These are phyloP conservation scores for Melanopsichium pennsylvanicum DNA, from an alignment of 1,284 basidiomycete genomes.

Conservation along the genomic window DNA sequence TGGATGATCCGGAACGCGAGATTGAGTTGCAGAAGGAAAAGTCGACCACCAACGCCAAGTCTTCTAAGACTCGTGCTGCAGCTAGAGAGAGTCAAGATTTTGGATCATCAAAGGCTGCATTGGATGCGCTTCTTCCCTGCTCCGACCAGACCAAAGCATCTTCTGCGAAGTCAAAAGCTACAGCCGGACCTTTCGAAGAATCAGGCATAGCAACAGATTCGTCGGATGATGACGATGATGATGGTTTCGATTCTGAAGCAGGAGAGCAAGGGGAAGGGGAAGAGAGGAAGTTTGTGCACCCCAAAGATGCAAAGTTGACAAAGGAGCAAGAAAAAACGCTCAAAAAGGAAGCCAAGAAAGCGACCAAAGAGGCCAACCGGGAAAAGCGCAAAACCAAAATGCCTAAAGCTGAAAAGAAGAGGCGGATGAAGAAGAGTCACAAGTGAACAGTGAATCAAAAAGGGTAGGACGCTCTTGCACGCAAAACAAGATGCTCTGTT, in stretches of 20 bases:
- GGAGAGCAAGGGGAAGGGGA: conserved; percentile 6
- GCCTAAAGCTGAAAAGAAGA: conserved; percentile 62
- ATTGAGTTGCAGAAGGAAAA: conserved; percentile 32
- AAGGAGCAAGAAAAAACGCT: conserved; percentile 35
- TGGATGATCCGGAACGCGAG: conserved; percentile 62
- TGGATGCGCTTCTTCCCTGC: conserved; percentile 5
- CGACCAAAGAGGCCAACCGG: conserved; percentile 53
- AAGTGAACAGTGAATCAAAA: conserved; percentile 39
- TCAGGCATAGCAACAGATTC: no score
- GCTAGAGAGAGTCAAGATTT: background rate
- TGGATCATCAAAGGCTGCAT: background rate
- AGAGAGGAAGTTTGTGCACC: conserved; percentile 3
- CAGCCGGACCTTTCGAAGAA: no score
- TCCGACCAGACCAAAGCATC: no score
- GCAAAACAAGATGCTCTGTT: no score
- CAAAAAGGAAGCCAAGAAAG: conserved; percentile 53
- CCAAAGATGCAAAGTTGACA: conserved; percentile 33
- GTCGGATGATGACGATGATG: conserved; percentile 4
- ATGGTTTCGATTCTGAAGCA: conserved; percentile 8
- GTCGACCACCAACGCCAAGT: background rate
- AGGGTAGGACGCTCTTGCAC: no score
- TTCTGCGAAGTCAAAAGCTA: no score
- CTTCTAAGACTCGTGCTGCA: background rate
- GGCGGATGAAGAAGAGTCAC: conserved; percentile 56
- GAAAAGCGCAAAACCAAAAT: conserved; percentile 63